phyloP scores from a whole-genome alignment of 2,329 filamentous ascomycete genomes.

The Aspergillus fijiensis region DNA sequence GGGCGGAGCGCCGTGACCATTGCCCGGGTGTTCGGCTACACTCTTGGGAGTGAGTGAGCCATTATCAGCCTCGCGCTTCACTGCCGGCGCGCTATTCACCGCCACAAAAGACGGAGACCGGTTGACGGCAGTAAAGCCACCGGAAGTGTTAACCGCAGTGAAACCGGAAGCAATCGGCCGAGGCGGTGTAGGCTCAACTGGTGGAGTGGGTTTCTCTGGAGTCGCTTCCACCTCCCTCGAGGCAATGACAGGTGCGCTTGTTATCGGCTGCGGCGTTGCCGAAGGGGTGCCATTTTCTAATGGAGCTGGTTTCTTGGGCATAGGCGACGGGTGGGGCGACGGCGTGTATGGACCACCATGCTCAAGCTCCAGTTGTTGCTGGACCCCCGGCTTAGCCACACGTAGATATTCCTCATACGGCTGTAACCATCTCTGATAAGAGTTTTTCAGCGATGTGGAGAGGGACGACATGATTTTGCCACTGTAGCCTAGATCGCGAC shows the following conservation, averaged over 20 bases:
- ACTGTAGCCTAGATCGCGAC: conserved; percentile 92
- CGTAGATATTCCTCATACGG: conserved; percentile 95
- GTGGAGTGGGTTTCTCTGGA: conserved; percentile 35
- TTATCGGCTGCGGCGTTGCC: conserved; percentile 62
- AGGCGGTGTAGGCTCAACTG: conserved; percentile 40
- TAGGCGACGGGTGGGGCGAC: conserved; percentile 71
- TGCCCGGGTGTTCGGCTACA: conserved; percentile 63
- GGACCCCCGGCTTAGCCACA: conserved; percentile 90
- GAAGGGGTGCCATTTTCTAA: conserved; percentile 48
- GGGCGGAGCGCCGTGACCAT: conserved; percentile 54
- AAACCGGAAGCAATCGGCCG: conserved; percentile 55
- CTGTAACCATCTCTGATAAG: conserved; percentile 93
- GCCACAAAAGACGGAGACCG: conserved; percentile 46
- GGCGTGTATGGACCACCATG: conserved; percentile 88
- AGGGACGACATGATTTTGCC: conserved; percentile 99
- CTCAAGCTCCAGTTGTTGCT: conserved; percentile 89
- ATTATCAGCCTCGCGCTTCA: conserved; percentile 56
- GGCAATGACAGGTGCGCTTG: conserved; percentile 60
- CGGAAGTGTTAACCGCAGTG: conserved; percentile 67
- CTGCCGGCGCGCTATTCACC: conserved; percentile 39
- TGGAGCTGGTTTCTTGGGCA: conserved; percentile 53
- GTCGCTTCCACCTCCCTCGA: conserved; percentile 44
- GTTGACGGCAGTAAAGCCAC: conserved; percentile 61
- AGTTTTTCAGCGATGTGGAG: conserved; percentile 97
- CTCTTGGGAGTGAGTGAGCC: conserved; percentile 61